Conservation (phyloP, 176 grass and related monocot species). For the Rhynchospora tenuis region DNA sequence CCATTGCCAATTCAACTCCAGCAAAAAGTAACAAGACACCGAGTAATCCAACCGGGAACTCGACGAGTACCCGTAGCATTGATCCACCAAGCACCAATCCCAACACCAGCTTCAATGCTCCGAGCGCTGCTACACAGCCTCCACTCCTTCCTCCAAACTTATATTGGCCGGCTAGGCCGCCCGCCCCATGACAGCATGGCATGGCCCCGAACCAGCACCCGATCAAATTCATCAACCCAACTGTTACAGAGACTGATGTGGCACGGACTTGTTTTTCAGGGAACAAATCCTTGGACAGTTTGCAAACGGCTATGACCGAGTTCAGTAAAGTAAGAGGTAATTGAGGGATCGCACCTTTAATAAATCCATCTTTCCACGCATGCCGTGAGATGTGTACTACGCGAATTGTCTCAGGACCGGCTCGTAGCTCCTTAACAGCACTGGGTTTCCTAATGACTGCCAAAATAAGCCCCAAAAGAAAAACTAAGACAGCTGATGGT, state of each 20-base stretch:
- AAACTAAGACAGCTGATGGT: slow-evolving; percentile 73
- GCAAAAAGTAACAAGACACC: slow-evolving; percentile 67
- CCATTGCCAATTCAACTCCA: slow-evolving; percentile 57
- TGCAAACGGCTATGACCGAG: slow-evolving; percentile 83
- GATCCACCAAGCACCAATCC: slow-evolving; percentile 57
- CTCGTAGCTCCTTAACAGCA: slow-evolving; percentile 45
- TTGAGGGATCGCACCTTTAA: slow-evolving; percentile 75
- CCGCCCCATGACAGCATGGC: slow-evolving; percentile 88
- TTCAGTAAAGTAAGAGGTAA: slow-evolving; percentile 82
- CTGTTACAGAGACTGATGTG: slow-evolving; percentile 74
- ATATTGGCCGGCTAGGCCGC: slow-evolving; percentile 82
- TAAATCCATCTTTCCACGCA: slow-evolving; percentile 69
- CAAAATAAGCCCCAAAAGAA: slow-evolving; percentile 58
- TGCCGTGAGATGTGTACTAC: slow-evolving; percentile 49
- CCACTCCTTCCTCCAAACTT: slow-evolving; percentile 68
- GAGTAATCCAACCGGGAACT: slow-evolving; percentile 65
- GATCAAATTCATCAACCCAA: slow-evolving; percentile 81
- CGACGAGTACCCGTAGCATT: slow-evolving; percentile 49
- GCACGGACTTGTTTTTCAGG: slow-evolving; percentile 39
- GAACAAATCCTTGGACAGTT: slow-evolving; percentile 75
- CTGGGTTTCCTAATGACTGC: slow-evolving; percentile 55
- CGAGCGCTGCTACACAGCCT: slow-evolving; percentile 61
- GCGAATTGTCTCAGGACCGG: slow-evolving; percentile 46
- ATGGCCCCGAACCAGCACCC: slow-evolving; percentile 95
- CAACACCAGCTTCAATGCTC: slow-evolving; percentile 53